Conservation (phyloP, 192 early-diverging fungal genomes). For the Coemansia guatemalensis region DNA sequence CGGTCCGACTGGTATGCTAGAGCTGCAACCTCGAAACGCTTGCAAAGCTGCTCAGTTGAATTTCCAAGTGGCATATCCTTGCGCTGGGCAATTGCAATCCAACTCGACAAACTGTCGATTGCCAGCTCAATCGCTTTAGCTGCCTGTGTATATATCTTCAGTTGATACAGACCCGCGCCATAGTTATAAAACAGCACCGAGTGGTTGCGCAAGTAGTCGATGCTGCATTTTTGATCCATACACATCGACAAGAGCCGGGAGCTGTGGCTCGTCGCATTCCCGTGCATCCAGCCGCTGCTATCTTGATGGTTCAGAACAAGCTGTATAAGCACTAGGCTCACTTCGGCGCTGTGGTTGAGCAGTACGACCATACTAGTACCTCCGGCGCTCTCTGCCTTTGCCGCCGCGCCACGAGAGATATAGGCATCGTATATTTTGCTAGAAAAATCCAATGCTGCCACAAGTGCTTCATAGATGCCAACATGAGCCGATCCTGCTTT, state of each 20-base stretch:
- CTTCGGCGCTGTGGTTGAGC: conserved; percentile 27
- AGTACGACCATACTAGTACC: conserved; percentile 16
- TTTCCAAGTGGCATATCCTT: conserved; percentile 1
- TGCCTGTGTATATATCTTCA: conserved; percentile 24
- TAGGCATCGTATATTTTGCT: conserved; percentile 35
- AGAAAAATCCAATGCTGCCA: conserved; percentile 14
- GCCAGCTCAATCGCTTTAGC: conserved; percentile 28
- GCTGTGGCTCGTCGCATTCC: neutral
- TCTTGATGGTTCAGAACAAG: conserved; percentile 23
- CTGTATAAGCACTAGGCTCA: conserved; percentile 28
- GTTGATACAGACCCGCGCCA: conserved; percentile 42
- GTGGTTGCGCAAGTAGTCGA: conserved; percentile 42
- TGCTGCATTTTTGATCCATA: conserved; percentile 11
- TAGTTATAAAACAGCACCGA: conserved; percentile 48
- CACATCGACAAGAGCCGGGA: conserved; percentile 26
- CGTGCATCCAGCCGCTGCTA: neutral
- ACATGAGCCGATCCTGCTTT: too few species aligned
- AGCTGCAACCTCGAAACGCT: conserved; percentile 47
- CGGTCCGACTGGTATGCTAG: conserved; percentile 31
- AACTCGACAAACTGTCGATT: conserved; percentile 29
- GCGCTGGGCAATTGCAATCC: conserved; percentile 3
- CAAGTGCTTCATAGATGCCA: conserved; percentile 7
- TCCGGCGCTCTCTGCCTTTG: conserved; percentile 33
- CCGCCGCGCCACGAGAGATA: conserved; percentile 34
- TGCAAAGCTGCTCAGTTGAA: conserved; percentile 40